Base-by-base conservation (phyloP, 2,329 filamentous ascomycete species). In the Diplodia intermedia region DNA sequence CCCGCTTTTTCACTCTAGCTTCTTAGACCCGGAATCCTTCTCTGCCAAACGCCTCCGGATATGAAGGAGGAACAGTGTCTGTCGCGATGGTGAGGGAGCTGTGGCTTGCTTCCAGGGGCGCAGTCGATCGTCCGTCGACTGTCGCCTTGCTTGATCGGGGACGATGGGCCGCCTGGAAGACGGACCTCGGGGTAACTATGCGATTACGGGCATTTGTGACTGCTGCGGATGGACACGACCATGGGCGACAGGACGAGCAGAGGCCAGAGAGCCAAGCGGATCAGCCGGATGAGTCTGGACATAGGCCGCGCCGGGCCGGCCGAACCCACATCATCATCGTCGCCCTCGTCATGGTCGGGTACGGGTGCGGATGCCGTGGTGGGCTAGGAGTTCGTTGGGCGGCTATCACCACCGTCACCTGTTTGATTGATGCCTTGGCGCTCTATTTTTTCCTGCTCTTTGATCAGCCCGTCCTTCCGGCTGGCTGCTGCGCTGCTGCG, bases 21-120 rank as follows among this genome's bases (percentile, higher is more conserved):
- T 47, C 43, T 47, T 20, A 47, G 43, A 47, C 20, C 43, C 43
- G 40, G 40, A 18, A 18, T 43, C 40, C 40, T 43, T 4, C 53
- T 23, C 14, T 31, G 14, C 52, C n/a, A 18, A 26, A 26, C 12
- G 8, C 8, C 23, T 29, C 20, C 50, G 26, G 23, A 31, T 14
- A 54, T 31, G 23, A 54, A 18, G 52, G 1, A 54, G 52, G 26
- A 53, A n/a, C 11, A 53, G 43, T 20, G 43, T 47, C 43, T 47
- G 40, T 43, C 18, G 40, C 18, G 40, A 14, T 15, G n/a, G 56
- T 29, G 38, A 18, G 36, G 15, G 56, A 20, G 38, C 9, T 8
- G 56, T 47, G 56, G 38, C 38, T 60, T 60, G 56, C 56, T 60
- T 38, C 43, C 43, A 47, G 56, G 56, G 14, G 36, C 8, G 29